phyloP scores from a whole-genome alignment of 169 alveolate species.

The Plasmodium reichenowi region DNA sequence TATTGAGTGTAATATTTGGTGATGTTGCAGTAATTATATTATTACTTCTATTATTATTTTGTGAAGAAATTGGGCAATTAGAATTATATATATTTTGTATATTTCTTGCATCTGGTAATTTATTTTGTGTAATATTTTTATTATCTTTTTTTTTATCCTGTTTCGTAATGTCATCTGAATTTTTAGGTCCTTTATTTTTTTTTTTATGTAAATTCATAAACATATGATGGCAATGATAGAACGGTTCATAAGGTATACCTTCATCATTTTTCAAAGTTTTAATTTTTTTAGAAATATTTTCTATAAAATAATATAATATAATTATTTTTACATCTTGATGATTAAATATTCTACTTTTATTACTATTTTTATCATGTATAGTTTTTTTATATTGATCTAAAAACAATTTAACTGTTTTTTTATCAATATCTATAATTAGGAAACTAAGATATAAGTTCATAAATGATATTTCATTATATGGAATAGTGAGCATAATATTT shows the following conservation, averaged over 20 bases:
- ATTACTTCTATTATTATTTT: background rate
- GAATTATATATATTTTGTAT: background rate
- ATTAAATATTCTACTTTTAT: conserved; percentile 75
- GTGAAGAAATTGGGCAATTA: conserved; percentile 4
- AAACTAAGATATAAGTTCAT: conserved; percentile 51
- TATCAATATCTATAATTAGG: conserved; percentile 62
- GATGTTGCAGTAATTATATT: background rate
- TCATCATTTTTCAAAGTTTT: conserved; percentile 73
- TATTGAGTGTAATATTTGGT: background rate
- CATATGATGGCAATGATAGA: conserved; percentile 64
- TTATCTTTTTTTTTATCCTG: conserved; percentile 9
- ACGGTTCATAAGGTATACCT: conserved; percentile 40
- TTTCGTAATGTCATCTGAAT: background rate
- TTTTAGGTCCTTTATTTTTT: conserved; percentile 56
- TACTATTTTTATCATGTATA: conserved; percentile 77
- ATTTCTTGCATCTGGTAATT: conserved; percentile 12
- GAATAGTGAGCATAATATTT: conserved; percentile 74
- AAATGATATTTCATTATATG: conserved; percentile 56
- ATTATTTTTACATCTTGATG: conserved; percentile 75
- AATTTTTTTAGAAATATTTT: conserved; percentile 73
- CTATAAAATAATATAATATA: conserved; percentile 69
- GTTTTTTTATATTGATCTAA: conserved; percentile 74
- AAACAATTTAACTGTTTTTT: conserved; percentile 44
- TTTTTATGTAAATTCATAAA: conserved; percentile 62
- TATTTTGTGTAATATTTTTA: conserved; percentile 14